These are phyloP conservation scores for Pezicula neosporulosa DNA, from an alignment of 2,329 filamentous ascomycete genomes.

Conservation along the genomic window DNA sequence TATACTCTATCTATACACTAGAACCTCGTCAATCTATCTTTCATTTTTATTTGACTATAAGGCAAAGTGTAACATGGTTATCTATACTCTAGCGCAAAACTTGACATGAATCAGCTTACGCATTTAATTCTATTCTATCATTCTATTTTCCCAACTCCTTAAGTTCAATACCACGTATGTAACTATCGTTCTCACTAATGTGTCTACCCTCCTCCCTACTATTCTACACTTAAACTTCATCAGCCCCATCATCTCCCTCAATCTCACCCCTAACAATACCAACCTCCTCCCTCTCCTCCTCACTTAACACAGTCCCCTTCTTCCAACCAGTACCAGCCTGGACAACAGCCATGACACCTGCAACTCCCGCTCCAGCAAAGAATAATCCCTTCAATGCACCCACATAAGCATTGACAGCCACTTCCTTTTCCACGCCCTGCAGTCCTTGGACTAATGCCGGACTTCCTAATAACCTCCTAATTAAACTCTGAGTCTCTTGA, in stretches of 20 bases:
- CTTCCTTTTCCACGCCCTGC: constrained; percentile 41
- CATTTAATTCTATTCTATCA: too few species aligned
- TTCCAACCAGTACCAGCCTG: constrained; percentile 59
- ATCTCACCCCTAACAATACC: constrained; percentile 2
- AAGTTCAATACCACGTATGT: too few species aligned
- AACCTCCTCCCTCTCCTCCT: constrained; percentile 3
- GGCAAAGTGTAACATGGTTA: too few species aligned
- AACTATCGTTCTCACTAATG: too few species aligned
- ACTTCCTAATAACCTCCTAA: constrained; percentile 54
- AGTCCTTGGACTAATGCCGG: constrained; percentile 50
- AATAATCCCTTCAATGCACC: constrained; percentile 50
- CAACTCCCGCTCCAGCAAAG: constrained; percentile 45
- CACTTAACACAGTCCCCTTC: constrained; percentile 21
- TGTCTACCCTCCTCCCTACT: too few species aligned
- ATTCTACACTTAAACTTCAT: constrained; percentile 2
- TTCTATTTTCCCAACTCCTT: too few species aligned
- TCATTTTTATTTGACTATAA: too few species aligned
- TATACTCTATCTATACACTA: too few species aligned
- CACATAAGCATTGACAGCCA: constrained; percentile 52
- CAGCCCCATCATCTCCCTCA: constrained; percentile 5
- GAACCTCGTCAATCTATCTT: too few species aligned
- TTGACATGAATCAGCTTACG: too few species aligned
- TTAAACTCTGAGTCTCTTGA: constrained; percentile 34
- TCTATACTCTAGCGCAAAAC: too few species aligned
- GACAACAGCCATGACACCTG: constrained; percentile 43